A percentile compares a stretch with the other conserved stretches of the same genome.
Evolutionary conservation across 768 basidiomycete species (phyloP).

Genomic region (Pleurotus tuoliensis): DNA sequence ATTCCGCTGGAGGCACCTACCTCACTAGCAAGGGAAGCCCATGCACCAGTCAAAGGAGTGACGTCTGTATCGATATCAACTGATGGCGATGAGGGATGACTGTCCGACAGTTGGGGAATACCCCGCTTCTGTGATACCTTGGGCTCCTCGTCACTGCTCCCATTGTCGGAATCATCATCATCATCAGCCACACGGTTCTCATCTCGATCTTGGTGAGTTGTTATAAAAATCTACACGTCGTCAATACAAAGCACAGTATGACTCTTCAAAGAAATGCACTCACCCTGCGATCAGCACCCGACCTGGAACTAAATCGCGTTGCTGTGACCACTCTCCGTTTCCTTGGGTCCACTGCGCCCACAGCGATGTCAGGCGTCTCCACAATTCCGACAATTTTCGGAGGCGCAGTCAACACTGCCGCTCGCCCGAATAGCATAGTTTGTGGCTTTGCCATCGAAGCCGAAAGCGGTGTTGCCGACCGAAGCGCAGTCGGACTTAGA

Average conservation of each 20-base stretch:
- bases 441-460: conserved; percentile 11
- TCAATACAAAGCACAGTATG: conserved; percentile 2
- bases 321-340: conserved; percentile 85
- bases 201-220: conserved; percentile 66
- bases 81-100: conserved; percentile 20
- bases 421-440: conserved; percentile 54
- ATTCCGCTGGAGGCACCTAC: conserved; percentile 31
- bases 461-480: conserved; percentile 36
- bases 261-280: conserved; percentile 21
- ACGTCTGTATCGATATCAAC: conserved; percentile 68
- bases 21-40: conserved; percentile 60
- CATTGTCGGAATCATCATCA: conserved; percentile 17
- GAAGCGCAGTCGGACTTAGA: conserved; percentile 36
- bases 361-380: conserved; percentile 85
- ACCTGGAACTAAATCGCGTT: conserved; percentile 80
- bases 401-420: conserved; percentile 77
- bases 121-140: conserved; percentile 6
- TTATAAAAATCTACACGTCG: conserved; percentile 66
- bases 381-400: conserved; percentile 80
- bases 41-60: conserved; percentile 67
- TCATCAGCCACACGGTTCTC: conserved; percentile 11
- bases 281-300: conserved; percentile 80
- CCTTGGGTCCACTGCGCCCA: conserved; percentile 81
- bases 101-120: conserved; percentile 8
- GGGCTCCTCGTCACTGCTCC: conserved; percentile 24